A percentile compares a stretch with the other conserved stretches of the same genome.
Evolutionary conservation across 441 rosid genomes (phyloP).

Genomic region (Rhodomyrtus psidioides): DNA sequence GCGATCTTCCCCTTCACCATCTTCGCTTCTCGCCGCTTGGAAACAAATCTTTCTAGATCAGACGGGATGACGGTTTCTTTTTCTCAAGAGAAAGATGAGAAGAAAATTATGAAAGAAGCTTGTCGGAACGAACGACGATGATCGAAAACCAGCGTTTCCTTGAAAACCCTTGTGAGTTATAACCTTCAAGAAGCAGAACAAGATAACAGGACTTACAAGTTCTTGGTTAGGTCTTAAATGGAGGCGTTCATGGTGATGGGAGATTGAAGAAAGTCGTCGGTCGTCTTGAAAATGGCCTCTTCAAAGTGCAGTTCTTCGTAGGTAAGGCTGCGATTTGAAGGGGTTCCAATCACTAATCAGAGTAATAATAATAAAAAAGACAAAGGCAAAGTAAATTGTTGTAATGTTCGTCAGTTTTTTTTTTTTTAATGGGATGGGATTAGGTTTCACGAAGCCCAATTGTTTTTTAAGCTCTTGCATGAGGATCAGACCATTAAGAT

Average conservation of each 20-base stretch:
- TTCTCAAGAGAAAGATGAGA: background rate
- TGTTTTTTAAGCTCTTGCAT: background rate
- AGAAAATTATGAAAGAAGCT: background rate
- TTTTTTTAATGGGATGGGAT: background rate
- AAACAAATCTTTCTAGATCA: background rate
- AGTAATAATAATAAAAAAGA: background rate
- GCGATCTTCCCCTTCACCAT: background rate
- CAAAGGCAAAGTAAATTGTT: background rate
- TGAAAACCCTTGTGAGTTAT: background rate
- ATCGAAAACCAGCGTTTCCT: background rate
- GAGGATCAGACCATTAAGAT: background rate
- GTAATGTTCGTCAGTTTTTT: background rate
- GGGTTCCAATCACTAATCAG: background rate
- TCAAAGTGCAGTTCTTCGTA: background rate
- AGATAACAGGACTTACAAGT: background rate
- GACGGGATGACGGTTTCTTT: background rate
- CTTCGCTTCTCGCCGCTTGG: background rate
- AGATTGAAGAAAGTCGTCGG: background rate
- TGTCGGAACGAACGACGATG: background rate
- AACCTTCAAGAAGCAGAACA: background rate
- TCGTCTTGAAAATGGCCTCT: background rate
- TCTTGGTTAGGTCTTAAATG: background rate
- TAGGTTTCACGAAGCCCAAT: background rate
- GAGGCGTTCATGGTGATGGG: background rate
- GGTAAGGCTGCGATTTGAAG: background rate